These are phyloP conservation scores for Tulasnella sp. DNA, from an alignment of 768 basidiomycete species.

Conservation along the genomic window DNA sequence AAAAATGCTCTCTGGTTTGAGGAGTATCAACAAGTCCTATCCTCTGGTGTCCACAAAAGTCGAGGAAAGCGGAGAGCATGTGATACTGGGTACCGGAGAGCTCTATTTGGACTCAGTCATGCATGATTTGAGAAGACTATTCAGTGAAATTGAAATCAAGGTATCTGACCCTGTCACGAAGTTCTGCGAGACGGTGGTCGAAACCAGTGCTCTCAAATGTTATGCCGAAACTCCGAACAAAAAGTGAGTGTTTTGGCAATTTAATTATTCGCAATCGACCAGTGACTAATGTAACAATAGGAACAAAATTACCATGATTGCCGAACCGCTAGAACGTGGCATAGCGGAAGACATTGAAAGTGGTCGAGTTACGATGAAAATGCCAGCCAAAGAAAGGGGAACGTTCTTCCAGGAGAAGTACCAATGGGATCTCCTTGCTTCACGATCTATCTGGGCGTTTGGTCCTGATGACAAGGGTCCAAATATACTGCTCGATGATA, in stretches of 20 bases:
- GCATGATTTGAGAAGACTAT: conserved; percentile 85
- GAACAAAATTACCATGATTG: conserved; percentile 98
- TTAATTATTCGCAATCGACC: neutral
- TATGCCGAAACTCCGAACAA: conserved; percentile 99
- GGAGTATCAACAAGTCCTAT: conserved; percentile 96
- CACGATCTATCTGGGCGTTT: conserved; percentile 98
- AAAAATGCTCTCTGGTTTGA: conserved; percentile 94
- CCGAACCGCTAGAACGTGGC: conserved; percentile 90
- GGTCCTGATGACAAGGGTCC: conserved; percentile 93
- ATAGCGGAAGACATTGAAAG: conserved; percentile 94
- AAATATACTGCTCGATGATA: conserved; percentile 90
- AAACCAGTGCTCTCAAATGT: conserved; percentile 95
- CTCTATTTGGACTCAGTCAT: conserved; percentile 92
- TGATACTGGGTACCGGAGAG: conserved; percentile 93
- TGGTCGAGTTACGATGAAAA: conserved; percentile 84
- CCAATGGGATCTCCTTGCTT: conserved; percentile 95
- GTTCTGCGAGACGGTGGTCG: conserved; percentile 95
- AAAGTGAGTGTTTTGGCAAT: conserved; percentile 60
- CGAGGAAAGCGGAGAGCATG: conserved; percentile 96
- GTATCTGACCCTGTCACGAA: conserved; percentile 97
- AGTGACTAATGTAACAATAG: conserved; percentile 30
- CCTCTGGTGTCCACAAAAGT: conserved; percentile 90
- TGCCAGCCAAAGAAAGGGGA: conserved; percentile 90
- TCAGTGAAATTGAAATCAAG: conserved; percentile 99
- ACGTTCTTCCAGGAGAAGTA: conserved; percentile 95